Evolutionary conservation across 148 eudicot genomes (phyloP).

Genomic region (Limonium bicolor): DNA sequence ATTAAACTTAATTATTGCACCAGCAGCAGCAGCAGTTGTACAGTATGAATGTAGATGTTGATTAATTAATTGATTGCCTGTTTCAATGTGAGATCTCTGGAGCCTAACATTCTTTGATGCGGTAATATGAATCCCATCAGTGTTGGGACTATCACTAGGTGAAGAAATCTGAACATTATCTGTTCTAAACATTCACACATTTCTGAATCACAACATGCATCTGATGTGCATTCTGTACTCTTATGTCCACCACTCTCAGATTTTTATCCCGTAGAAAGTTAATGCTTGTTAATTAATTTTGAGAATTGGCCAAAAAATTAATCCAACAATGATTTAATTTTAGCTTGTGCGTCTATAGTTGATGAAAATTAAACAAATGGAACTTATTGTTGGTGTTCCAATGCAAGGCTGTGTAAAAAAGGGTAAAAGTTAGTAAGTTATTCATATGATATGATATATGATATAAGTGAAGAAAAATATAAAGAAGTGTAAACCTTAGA

Average conservation of each 20-base stretch:
- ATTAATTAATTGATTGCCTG: too few relatives aligned
- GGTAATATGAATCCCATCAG: slow-evolving; percentile 81
- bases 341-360: neutral
- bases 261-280: slow-evolving; percentile 49
- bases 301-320: too few relatives aligned
- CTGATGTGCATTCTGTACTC: slow-evolving; percentile 50
- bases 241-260: slow-evolving; percentile 30
- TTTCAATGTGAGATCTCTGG: slow-evolving; percentile 26
- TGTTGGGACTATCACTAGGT: slow-evolving; percentile 64
- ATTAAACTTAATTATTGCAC: too few relatives aligned
- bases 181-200: slow-evolving; percentile 34
- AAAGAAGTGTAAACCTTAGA: slow-evolving; percentile 23
- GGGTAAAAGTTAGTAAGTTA: too few relatives aligned
- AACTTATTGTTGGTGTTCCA: slow-evolving; percentile 62
- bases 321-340: neutral
- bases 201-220: slow-evolving; percentile 50
- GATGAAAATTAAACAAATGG: neutral
- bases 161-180: slow-evolving; percentile 33
- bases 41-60: too few relatives aligned
- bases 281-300: slow-evolving; percentile 41
- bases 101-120: slow-evolving; percentile 33
- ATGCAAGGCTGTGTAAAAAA: slow-evolving; percentile 38
- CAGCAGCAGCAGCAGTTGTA: too few relatives aligned
- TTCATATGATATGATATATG: too few relatives aligned
- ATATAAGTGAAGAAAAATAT: too few relatives aligned